Evolutionary conservation across 306 rosid species (phyloP).

Genomic region (Acacia acuminata): DNA sequence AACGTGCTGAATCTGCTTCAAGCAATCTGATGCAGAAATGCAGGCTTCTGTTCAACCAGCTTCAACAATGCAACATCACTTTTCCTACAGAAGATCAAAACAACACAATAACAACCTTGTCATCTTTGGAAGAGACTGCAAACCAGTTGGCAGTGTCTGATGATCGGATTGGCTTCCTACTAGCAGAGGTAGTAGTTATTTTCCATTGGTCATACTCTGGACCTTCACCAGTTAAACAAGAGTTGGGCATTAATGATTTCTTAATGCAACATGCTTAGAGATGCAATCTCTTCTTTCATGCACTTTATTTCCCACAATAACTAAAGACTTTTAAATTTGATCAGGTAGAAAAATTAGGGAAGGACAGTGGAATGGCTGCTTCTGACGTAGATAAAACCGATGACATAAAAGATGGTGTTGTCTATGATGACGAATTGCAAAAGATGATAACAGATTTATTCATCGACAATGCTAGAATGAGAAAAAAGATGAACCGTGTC

Average conservation of each 20-base stretch:
- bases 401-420: conserved; percentile 38
- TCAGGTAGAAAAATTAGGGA: conserved; percentile 66
- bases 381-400: conserved; percentile 42
- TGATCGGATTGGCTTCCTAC: conserved; percentile 60
- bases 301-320: background rate
- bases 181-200: conserved; percentile 61
- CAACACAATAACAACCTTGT: conserved; percentile 35
- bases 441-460: conserved; percentile 66
- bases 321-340: conserved; percentile 25
- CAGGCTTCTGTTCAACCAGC: conserved; percentile 61
- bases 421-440: conserved; percentile 61
- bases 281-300: background rate
- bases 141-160: conserved; percentile 64
- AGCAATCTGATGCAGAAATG: conserved; percentile 59
- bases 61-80: conserved; percentile 62
- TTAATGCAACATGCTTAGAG: conserved; percentile 16
- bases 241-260: background rate
- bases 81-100: conserved; percentile 45
- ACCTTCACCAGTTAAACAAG: conserved; percentile 5
- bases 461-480: conserved; percentile 70
- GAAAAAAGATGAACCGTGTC: conserved; percentile 73
- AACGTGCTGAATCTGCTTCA: conserved; percentile 51
- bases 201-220: conserved; percentile 1
- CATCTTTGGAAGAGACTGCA: conserved; percentile 53
- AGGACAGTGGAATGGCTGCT: conserved; percentile 45